Evolutionary conservation across 2,329 filamentous ascomycete genomes (phyloP), one percentile per base, ranked within the genome.

Genomic region (Fusarium incarnatum): DNA sequence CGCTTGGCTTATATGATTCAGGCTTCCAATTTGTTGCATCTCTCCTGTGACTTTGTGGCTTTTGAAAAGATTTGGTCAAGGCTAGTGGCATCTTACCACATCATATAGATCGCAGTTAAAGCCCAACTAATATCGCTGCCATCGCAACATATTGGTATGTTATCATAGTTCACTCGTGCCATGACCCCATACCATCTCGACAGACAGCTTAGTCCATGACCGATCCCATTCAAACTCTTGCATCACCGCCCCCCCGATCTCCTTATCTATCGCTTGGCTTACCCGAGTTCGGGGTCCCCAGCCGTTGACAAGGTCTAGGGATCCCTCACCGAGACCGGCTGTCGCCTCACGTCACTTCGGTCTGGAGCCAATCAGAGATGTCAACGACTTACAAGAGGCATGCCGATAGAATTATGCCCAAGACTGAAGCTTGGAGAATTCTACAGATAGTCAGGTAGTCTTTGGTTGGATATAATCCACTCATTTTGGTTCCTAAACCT

Each of bases 281-380:
- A 48, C 41, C 56, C 22, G 28, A 55, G 32, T 37, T 65, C 23
- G 46, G 54, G 59, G 53, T 34, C 40, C 65, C 55, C 46, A 50
- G 27, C 37, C 34, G n/a, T 46, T 28, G 56, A 48, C 58, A 52
- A 62, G 66, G 45, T 52, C 50, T 55, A 16, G 44, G 37, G 42
- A 45, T 57, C 52, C 50, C 41, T 60, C 50, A 62, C 62, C 56
- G 48, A 62, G 62, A 11, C 23, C 47, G 46, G 13, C 25, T 45
- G 22, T 56, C 48, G 12, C 22, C 48, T 41, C 45, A 18, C 42
- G 18, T 54, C 62, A 57, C 62, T 44, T 23, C 53, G 64, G 57
- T 63, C 53, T 50, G 28, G 20, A 6, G 20, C 48, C 23, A 67
- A 57, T 67, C 55, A 66, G 37, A 57, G 18, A 32, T n/a, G 23